phyloP scores from a whole-genome alignment of 2,329 filamentous ascomycete species.

The Curvularia sp. region DNA sequence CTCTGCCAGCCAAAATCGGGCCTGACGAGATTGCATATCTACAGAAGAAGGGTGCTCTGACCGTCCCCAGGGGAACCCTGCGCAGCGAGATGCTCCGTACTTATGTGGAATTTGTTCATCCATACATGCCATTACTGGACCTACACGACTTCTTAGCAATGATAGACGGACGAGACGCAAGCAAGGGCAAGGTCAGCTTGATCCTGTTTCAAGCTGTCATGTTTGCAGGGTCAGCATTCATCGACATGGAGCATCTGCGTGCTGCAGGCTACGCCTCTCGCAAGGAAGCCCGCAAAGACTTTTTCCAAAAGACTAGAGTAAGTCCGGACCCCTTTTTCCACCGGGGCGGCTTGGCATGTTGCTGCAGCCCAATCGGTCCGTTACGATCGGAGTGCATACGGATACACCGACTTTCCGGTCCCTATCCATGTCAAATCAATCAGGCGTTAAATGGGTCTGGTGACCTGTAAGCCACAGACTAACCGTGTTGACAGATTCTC shows the following conservation, averaged over 20 bases:
- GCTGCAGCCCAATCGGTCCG: slow-evolving; percentile 22
- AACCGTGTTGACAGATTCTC: slow-evolving; percentile 64
- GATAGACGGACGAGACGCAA: slow-evolving; percentile 72
- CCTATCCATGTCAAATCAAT: slow-evolving; percentile 21
- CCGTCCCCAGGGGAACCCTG: slow-evolving; percentile 72
- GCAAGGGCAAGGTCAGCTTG: slow-evolving; percentile 76
- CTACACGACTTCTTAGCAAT: slow-evolving; percentile 66
- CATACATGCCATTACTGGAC: slow-evolving; percentile 89
- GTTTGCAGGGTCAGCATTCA: slow-evolving; percentile 89
- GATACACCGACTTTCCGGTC: slow-evolving; percentile 16
- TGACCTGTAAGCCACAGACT: slow-evolving; percentile 17
- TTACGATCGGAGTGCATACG: slow-evolving; percentile 11
- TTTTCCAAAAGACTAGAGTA: slow-evolving; percentile 88
- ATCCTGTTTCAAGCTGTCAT: slow-evolving; percentile 93
- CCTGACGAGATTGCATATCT: slow-evolving; percentile 85
- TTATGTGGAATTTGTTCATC: slow-evolving; percentile 89
- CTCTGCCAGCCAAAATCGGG: slow-evolving; percentile 77
- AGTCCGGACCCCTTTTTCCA: slow-evolving; percentile 46
- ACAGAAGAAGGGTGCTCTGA: slow-evolving; percentile 81
- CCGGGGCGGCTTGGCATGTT: slow-evolving; percentile 9
- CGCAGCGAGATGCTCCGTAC: slow-evolving; percentile 82
- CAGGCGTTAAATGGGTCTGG: neutral
- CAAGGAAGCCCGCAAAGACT: slow-evolving; percentile 83
- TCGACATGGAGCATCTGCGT: slow-evolving; percentile 78
- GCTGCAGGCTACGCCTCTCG: slow-evolving; percentile 79